A percentile compares a stretch with the other conserved stretches of the same genome.
Evolutionary conservation across 2,329 filamentous ascomycete species (phyloP).

Genomic region (Fusarium xyrophilum): DNA sequence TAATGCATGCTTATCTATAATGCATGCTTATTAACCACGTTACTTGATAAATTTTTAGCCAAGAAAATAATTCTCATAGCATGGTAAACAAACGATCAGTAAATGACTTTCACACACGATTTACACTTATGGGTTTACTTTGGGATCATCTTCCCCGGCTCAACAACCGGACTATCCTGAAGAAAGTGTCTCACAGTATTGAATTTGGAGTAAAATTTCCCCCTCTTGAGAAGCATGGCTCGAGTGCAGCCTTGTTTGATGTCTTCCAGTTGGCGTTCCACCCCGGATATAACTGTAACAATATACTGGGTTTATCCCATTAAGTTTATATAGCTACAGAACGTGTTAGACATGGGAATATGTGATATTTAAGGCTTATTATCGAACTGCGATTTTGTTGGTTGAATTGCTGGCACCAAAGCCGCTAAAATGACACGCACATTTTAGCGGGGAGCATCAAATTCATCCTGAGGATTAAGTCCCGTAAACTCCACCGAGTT

Average conservation of each 20-base stretch:
- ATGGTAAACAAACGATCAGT: too few relatives aligned
- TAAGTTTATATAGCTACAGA: background rate
- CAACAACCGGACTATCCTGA: background rate
- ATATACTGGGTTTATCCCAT: background rate
- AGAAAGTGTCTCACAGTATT: too few relatives aligned
- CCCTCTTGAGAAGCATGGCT: background rate
- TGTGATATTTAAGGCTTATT: background rate
- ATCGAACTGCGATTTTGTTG: background rate
- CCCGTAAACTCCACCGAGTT: constrained; percentile 23
- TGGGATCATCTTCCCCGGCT: background rate
- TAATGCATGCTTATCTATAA: too few relatives aligned
- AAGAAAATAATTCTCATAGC: background rate
- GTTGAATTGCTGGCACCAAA: constrained; percentile 26
- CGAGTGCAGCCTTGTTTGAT: background rate
- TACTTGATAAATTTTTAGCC: too few relatives aligned
- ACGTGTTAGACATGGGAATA: background rate
- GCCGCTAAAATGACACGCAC: constrained; percentile 39
- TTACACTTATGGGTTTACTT: background rate
- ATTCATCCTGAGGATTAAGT: constrained; percentile 22
- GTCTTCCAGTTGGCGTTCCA: background rate
- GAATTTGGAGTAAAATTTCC: background rate
- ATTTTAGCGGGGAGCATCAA: constrained; percentile 30
- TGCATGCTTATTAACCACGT: too few relatives aligned
- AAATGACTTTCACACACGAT: background rate
- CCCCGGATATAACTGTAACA: background rate